phyloP scores from a whole-genome alignment of 441 rosid genomes.

The Populus hybrid region DNA sequence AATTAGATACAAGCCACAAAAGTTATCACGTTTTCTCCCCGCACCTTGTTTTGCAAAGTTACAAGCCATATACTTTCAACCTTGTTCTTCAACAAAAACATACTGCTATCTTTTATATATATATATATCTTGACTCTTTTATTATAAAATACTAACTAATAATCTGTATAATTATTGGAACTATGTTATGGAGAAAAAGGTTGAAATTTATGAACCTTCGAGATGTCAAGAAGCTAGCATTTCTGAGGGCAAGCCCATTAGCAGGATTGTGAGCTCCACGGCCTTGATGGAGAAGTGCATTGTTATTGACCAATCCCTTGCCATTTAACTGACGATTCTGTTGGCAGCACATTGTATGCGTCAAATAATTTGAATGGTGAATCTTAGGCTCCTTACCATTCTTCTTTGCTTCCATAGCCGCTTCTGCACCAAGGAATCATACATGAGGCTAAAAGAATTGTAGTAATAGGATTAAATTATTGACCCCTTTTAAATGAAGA shows the following conservation, averaged over 20 bases:
- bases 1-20: too few species aligned
- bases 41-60: too few species aligned
- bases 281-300: slow-evolving; percentile 11
- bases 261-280: not conserved
- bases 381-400: slow-evolving; percentile 3
- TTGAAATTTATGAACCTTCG: slow-evolving; percentile 16
- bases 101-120: too few species aligned
- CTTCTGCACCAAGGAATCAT: slow-evolving; percentile 27
- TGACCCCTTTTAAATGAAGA: too few species aligned
- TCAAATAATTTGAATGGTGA: not conserved
- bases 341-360: slow-evolving; percentile 2
- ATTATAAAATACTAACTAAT: too few species aligned
- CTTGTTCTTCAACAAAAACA: too few species aligned
- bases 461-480: not conserved
- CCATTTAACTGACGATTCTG: slow-evolving; percentile 19
- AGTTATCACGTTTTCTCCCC: too few species aligned
- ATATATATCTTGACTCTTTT: too few species aligned
- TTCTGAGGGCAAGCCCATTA: slow-evolving; percentile 8
- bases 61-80: too few species aligned
- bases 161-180: not conserved
- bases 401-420: slow-evolving; percentile 24
- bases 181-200: not conserved
- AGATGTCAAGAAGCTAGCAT: not conserved
- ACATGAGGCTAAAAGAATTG: not conserved
- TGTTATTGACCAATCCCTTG: not conserved